Percentiles rank a stretch among this genome's conserved stretches.
Evolutionary conservation across 345 rosid species (phyloP).

Genomic region (Hibiscus tridactylites): DNA sequence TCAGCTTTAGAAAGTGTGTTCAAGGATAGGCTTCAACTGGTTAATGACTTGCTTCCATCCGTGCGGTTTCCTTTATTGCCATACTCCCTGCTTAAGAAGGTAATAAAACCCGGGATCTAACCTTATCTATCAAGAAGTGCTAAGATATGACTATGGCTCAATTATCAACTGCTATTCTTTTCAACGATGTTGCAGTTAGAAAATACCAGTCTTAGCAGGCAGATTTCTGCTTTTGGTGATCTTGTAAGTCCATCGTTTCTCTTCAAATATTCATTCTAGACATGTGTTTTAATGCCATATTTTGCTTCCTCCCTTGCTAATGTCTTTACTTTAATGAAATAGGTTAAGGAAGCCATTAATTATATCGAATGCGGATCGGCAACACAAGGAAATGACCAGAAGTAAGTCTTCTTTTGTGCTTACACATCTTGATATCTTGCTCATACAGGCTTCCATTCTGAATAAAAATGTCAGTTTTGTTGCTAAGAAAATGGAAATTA

Average conservation of each 20-base stretch:
- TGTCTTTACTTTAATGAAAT: slow-evolving; percentile 14
- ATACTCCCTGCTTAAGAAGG: slow-evolving; percentile 57
- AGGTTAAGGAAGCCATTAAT: slow-evolving; percentile 61
- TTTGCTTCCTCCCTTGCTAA: neutral
- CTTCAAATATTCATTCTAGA: neutral
- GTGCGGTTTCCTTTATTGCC: slow-evolving; percentile 82
- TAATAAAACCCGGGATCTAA: slow-evolving; percentile 21
- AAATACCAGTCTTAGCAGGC: slow-evolving; percentile 47
- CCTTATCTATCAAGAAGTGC: neutral
- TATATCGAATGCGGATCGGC: slow-evolving; percentile 35
- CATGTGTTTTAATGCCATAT: neutral
- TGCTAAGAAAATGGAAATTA: neutral
- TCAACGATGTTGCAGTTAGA: slow-evolving; percentile 51
- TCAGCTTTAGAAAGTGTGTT: slow-evolving; percentile 39
- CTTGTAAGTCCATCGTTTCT: slow-evolving; percentile 48
- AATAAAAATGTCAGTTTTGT: neutral
- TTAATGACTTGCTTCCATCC: slow-evolving; percentile 51
- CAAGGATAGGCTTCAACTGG: slow-evolving; percentile 51
- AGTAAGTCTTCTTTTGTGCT: slow-evolving; percentile 32
- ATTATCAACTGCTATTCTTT: slow-evolving; percentile 1
- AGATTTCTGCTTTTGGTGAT: slow-evolving; percentile 29
- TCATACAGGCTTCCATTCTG: neutral
- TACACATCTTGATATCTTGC: neutral
- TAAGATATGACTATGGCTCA: neutral
- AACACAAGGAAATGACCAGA: slow-evolving; percentile 38